These are phyloP conservation scores for Abelmoschus esculentus DNA, from an alignment of 345 rosid genomes.

Conservation along the genomic window DNA sequence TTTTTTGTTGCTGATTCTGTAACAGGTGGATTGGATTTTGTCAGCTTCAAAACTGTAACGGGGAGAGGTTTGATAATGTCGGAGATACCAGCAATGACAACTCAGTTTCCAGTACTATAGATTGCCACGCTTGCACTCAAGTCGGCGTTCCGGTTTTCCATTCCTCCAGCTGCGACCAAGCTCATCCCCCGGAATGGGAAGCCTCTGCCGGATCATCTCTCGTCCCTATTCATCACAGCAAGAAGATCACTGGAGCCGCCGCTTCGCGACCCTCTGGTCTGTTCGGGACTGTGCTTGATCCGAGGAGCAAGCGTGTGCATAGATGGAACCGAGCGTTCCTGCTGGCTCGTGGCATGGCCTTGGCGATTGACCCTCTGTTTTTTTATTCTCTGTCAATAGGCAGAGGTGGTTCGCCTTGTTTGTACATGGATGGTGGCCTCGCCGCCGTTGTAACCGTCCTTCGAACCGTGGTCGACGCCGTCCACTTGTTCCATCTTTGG, in stretches of 20 bases:
- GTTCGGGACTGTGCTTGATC: constrained; percentile 41
- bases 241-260: constrained; percentile 2
- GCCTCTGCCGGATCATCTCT: constrained; percentile 91
- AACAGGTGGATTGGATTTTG: constrained; percentile 38
- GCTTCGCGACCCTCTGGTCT: constrained; percentile 24
- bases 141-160: constrained; percentile 89
- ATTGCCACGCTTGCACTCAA: constrained; percentile 72
- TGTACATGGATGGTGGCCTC: constrained; percentile 39
- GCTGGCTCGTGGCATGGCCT: constrained; percentile 44
- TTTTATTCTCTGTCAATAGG: constrained; percentile 41
- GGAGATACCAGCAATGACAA: neutral
- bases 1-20: neutral
- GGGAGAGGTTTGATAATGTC: neutral
- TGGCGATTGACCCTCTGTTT: constrained; percentile 55
- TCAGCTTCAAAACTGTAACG: constrained; percentile 6
- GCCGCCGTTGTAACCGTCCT: constrained; percentile 33
- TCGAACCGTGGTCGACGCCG: constrained; percentile 41
- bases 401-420: constrained; percentile 35
- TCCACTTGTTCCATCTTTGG: constrained; percentile 44
- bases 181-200: constrained; percentile 86
- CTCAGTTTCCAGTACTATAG: neutral
- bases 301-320: constrained; percentile 47
- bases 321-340: constrained; percentile 40
- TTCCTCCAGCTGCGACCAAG: constrained; percentile 90
- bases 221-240: constrained; percentile 57